Conservation (phyloP, 768 basidiomycete genomes). For the Solioccasus polychromus region DNA sequence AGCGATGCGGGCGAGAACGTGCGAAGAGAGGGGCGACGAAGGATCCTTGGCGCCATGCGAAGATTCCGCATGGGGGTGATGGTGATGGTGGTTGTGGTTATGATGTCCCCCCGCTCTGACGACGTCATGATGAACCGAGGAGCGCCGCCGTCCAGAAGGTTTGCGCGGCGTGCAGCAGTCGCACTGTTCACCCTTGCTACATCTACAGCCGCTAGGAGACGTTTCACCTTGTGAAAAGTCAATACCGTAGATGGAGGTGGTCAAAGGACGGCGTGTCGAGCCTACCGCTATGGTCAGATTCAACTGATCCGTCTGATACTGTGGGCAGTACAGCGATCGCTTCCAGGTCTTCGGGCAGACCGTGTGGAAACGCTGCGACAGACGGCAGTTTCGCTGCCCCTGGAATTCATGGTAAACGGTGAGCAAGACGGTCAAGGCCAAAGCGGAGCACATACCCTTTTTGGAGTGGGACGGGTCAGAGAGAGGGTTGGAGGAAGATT, state of each 20-base stretch:
- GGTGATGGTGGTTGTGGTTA: constrained; percentile 3
- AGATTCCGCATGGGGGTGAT: constrained; percentile 16
- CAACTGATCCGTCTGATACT: constrained; percentile 50
- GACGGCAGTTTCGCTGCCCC: constrained; percentile 60
- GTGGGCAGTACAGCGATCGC: constrained; percentile 38
- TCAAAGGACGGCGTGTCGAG: constrained; percentile 45
- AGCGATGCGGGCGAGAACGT: constrained; percentile 58
- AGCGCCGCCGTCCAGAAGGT: constrained; percentile 35
- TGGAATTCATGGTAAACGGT: constrained; percentile 41
- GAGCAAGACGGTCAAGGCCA: background rate
- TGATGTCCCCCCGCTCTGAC: constrained; percentile 28
- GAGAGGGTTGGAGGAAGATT: constrained; percentile 21
- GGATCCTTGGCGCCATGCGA: constrained; percentile 10
- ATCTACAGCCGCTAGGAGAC: constrained; percentile 47
- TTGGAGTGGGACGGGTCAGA: constrained; percentile 38
- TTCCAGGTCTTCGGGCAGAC: constrained; percentile 68
- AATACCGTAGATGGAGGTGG: constrained; percentile 39
- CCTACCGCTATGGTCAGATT: constrained; percentile 68
- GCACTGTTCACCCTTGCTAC: constrained; percentile 46
- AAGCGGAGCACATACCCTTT: constrained; percentile 53
- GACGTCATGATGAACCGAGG: constrained; percentile 29
- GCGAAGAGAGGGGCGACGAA: constrained; percentile 36
- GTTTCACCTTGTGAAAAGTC: constrained; percentile 46
- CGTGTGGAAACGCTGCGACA: constrained; percentile 77
- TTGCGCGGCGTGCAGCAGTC: constrained; percentile 56